Conservation (phyloP, 805 yeast species). For the Candida lessepsii region DNA sequence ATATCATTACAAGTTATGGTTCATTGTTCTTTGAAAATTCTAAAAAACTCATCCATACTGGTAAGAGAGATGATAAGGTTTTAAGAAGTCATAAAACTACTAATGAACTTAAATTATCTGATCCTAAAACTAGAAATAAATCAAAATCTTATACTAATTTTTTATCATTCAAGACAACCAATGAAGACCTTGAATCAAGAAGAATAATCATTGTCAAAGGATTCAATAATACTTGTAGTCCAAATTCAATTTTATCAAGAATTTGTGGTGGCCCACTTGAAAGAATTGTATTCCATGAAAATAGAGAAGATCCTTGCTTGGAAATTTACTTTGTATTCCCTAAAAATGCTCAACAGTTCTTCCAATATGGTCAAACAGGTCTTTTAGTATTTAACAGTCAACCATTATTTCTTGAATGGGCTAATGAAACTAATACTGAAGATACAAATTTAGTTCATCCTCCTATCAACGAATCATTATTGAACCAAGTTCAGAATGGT, state of each 20-base stretch:
- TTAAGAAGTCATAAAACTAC: neutral
- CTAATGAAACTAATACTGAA: constrained; percentile 23
- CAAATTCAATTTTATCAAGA: constrained; percentile 51
- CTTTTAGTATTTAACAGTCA: constrained; percentile 60
- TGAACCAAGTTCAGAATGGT: constrained; percentile 39
- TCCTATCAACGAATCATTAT: constrained; percentile 22
- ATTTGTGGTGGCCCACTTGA: constrained; percentile 72
- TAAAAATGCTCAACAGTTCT: constrained; percentile 55
- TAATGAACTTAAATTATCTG: neutral
- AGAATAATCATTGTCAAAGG: constrained; percentile 38
- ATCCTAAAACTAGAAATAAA: neutral
- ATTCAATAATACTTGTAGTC: constrained; percentile 43
- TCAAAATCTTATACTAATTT: neutral
- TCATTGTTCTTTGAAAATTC: neutral
- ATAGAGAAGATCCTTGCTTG: constrained; percentile 19
- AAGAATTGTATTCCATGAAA: constrained; percentile 34
- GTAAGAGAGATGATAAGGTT: constrained; percentile 1
- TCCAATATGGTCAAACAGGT: constrained; percentile 48
- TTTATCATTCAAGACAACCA: neutral
- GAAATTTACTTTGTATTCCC: constrained; percentile 54
- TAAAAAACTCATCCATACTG: constrained; percentile 1
- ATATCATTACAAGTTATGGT: neutral
- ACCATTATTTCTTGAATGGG: constrained; percentile 50
- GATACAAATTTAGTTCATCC: constrained; percentile 20
- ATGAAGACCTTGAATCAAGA: constrained; percentile 9